A percentile compares a stretch with the other conserved stretches of the same genome.
Conservation (phyloP, 371 early-diverging fungal genomes). For the Nematocida sp. region DNA sequence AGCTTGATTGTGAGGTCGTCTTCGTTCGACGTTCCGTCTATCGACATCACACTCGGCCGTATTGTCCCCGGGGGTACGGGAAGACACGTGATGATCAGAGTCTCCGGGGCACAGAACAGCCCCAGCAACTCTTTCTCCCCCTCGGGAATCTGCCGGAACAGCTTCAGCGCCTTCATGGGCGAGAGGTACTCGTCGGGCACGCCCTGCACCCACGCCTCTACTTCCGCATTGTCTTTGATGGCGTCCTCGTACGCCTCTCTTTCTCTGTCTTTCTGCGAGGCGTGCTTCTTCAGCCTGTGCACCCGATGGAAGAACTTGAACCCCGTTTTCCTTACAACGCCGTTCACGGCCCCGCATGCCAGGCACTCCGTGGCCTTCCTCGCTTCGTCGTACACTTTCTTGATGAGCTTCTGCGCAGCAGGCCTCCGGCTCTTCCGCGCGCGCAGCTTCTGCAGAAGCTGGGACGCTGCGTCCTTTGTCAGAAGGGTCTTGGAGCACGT, state of each 20-base stretch:
- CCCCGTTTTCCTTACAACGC: slow-evolving; percentile 78
- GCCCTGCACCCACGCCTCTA: slow-evolving; percentile 11
- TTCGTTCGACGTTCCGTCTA: slow-evolving; percentile 81
- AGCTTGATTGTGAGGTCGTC: slow-evolving; percentile 96
- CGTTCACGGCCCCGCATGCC: slow-evolving; percentile 76
- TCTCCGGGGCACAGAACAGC: slow-evolving; percentile 28
- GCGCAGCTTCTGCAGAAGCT: slow-evolving; percentile 41
- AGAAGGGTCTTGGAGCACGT: slow-evolving; percentile 64
- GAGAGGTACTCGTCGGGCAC: slow-evolving; percentile 34
- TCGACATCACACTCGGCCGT: slow-evolving; percentile 87
- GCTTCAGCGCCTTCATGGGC: neutral
- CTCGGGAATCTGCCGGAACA: slow-evolving; percentile 62
- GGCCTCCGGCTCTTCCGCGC: slow-evolving; percentile 25
- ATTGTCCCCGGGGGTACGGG: slow-evolving; percentile 93
- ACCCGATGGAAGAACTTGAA: slow-evolving; percentile 88
- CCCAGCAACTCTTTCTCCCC: slow-evolving; percentile 61
- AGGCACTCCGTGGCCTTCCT: slow-evolving; percentile 79
- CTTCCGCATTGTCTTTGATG: slow-evolving; percentile 19
- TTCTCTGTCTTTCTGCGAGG: slow-evolving; percentile 28
- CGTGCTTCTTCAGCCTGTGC: slow-evolving; percentile 62
- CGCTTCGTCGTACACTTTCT: slow-evolving; percentile 71
- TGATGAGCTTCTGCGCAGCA: slow-evolving; percentile 66
- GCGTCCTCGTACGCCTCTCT: neutral
- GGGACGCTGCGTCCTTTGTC: slow-evolving; percentile 33
- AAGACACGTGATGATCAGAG: slow-evolving; percentile 57